A percentile compares a stretch with the other conserved stretches of the same genome.
These are phyloP conservation scores for Onygenales sp. DNA, from an alignment of 2,329 filamentous ascomycete genomes.

Conservation along the genomic window DNA sequence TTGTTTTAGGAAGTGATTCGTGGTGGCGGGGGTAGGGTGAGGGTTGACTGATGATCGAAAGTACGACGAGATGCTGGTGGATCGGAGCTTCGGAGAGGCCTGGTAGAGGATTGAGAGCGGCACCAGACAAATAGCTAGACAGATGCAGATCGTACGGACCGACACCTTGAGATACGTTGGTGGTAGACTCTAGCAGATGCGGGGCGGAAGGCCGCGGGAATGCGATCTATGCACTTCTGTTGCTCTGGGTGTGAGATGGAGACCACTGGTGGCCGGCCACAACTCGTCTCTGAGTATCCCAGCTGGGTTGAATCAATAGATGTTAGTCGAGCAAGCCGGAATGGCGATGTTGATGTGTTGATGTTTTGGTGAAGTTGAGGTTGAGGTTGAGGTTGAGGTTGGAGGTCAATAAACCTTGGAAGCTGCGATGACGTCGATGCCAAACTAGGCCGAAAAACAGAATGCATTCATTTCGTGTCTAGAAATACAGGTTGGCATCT, in stretches of 20 bases:
- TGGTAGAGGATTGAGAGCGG: neutral
- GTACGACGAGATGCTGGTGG: neutral
- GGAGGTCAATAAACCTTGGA: neutral
- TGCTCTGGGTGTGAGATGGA: no score
- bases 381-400: no score
- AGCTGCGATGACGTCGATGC: neutral
- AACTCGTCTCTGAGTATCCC: no score
- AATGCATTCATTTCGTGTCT: no score
- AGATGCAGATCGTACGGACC: neutral
- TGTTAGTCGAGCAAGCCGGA: neutral
- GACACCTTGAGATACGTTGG: neutral
- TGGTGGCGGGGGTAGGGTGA: neutral
- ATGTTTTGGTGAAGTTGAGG: neutral
- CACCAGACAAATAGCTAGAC: neutral
- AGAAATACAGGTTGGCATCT: no score
- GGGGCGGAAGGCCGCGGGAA: no score
- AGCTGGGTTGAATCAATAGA: neutral
- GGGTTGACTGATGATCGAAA: neutral
- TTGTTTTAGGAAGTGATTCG: slow-evolving; percentile 3
- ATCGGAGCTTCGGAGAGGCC: neutral
- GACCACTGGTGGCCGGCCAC: no score
- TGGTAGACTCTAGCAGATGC: neutral
- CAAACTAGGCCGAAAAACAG: neutral
- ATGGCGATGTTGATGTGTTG: neutral
- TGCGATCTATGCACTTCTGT: no score